Conservation (phyloP, 2,329 filamentous ascomycete species). For the Xylariaceae sp. region DNA sequence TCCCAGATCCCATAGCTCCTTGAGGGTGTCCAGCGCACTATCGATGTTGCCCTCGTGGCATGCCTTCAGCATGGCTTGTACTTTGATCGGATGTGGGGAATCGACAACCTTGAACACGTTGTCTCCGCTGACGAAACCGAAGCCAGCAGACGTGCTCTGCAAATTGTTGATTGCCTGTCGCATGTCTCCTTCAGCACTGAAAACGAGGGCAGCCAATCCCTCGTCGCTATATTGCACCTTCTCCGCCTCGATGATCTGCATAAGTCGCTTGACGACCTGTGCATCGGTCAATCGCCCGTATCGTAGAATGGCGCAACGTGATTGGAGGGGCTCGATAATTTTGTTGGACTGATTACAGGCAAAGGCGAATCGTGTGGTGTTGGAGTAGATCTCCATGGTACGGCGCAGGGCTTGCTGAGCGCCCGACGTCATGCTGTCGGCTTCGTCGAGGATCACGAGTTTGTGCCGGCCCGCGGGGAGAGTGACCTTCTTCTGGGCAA, state of each 20-base stretch:
- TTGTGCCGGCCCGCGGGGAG: slow-evolving; percentile 89
- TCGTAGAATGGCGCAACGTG: slow-evolving; percentile 89
- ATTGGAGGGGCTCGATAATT: slow-evolving; percentile 98
- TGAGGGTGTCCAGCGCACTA: slow-evolving; percentile 77
- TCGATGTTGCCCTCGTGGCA: slow-evolving; percentile 93
- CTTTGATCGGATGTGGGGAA: slow-evolving; percentile 94
- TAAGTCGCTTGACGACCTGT: slow-evolving; percentile 84
- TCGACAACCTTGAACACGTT: slow-evolving; percentile 99
- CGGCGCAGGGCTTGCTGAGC: slow-evolving; percentile 91
- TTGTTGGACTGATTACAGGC: slow-evolving; percentile 99
- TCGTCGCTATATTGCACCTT: slow-evolving; percentile 89
- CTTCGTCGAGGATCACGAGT: slow-evolving; percentile 95
- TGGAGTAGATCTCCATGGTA: slow-evolving; percentile 98
- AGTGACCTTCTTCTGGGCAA: slow-evolving; percentile 98
- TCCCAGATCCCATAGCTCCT: slow-evolving; percentile 89
- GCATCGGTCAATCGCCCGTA: slow-evolving; percentile 90
- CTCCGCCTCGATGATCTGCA: slow-evolving; percentile 92
- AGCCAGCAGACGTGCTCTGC: slow-evolving; percentile 88
- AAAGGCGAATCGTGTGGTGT: slow-evolving; percentile 94
- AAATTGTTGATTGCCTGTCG: slow-evolving; percentile 98
- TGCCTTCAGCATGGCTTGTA: slow-evolving; percentile 97
- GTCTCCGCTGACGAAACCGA: slow-evolving; percentile 94
- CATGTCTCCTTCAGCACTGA: slow-evolving; percentile 98
- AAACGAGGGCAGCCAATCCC: slow-evolving; percentile 91
- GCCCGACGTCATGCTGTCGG: slow-evolving; percentile 95